Evolutionary conservation across 495 filamentous ascomycete genomes (phyloP), one percentile per base, ranked within the genome.

Genomic region (Lophiotrema nucula): DNA sequence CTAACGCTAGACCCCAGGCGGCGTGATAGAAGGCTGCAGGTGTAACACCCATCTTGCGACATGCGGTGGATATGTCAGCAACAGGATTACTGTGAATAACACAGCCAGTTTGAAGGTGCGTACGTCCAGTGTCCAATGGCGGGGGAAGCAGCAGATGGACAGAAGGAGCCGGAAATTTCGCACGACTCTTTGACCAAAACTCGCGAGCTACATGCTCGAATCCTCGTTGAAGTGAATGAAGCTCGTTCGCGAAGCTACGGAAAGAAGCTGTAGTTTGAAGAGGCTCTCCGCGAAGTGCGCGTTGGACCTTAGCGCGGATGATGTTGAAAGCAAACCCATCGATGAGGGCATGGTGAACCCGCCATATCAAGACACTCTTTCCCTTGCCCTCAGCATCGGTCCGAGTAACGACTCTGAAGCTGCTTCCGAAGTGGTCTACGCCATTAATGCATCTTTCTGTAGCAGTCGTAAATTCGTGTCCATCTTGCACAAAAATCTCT

Each of bases 271-370:
- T 47, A 4, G 56, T 22, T 1, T 13, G 8, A 23, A 39, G 41
- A 19, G 35, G 4, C 6, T 45, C 13, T 3, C 44, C n/a, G 52
- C 53, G 0, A 68, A 73, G 64, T 72, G 67, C 22, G 8, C 47
- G 23, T 22, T 38, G 35, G 4, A 51, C 47, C 21, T 58, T 58
- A 12, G 15, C 5, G 2, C 23, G n/a, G 1, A 58, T 3, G 19
- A 58, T 13, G 11, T 23, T 24, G 13, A 18, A 8, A 15, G 56
- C 47, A 19, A 23, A 44, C 5, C 47, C 47, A 23, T 58, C 56
- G 27, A 58, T 58, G 3, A 58, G 26, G n/a, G 56, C 46, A 42
- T 58, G 56, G 19, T 58, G 56, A 1, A 58, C 41, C n/a, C 26
- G 22, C 56, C 56, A 58, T 16, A 58, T 58, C 33, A 58, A 10